These are phyloP conservation scores for Hibiscus trionum DNA, from an alignment of 345 rosid species.

Conservation along the genomic window DNA sequence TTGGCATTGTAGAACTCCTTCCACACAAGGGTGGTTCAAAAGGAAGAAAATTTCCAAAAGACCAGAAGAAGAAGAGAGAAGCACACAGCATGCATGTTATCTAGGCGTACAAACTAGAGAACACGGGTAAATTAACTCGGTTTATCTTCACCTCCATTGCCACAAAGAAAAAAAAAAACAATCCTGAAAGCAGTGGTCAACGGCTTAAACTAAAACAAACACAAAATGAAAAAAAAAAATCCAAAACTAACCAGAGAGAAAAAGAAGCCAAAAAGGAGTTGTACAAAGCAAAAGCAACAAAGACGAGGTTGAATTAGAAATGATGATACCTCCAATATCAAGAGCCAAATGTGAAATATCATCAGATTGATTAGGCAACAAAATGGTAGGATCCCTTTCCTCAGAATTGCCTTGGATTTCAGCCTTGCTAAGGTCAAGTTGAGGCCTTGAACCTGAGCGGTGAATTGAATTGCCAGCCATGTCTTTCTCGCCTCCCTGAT, in stretches of 20 bases:
- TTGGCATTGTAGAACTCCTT: background rate
- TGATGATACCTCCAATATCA: conserved; percentile 79
- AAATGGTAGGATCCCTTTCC: conserved; percentile 87
- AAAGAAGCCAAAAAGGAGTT: background rate
- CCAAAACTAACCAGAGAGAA: background rate
- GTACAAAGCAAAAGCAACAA: background rate
- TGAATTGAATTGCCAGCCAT: conserved; percentile 73
- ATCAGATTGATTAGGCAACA: conserved; percentile 96
- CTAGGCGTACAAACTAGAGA: background rate
- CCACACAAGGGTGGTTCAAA: background rate
- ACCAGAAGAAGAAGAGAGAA: background rate
- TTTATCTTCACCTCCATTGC: too few relatives aligned
- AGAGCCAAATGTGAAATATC: conserved; percentile 93
- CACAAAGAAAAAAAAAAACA: too few relatives aligned
- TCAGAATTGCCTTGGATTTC: conserved; percentile 90
- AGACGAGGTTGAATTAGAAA: background rate
- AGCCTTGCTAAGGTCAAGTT: conserved; percentile 93
- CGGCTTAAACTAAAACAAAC: background rate
- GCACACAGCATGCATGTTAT: background rate
- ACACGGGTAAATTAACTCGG: background rate
- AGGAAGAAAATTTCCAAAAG: background rate
- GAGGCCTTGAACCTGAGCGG: conserved; percentile 92
- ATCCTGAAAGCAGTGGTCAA: background rate
- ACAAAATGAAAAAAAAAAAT: background rate
- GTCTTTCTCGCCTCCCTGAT: conserved; percentile 40